Percentiles rank a stretch among this genome's conserved stretches.
Evolutionary conservation across 352 stramenopile species (phyloP).

Genomic region (Halophytophthora polymorphica): DNA sequence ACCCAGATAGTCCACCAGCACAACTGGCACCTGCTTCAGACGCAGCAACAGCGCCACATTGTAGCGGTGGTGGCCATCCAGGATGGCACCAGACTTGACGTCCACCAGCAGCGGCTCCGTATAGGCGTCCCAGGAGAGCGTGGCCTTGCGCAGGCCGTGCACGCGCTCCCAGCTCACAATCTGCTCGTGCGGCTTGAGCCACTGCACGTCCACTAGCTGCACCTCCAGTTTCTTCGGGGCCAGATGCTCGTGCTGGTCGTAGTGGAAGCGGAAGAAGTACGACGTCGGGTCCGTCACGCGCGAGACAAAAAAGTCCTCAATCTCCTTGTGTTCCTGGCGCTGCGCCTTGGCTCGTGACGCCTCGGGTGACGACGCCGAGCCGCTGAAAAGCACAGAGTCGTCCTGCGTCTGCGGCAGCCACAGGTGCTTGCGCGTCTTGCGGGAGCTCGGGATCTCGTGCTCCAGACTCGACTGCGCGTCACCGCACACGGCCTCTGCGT

Average conservation of each 20-base stretch:
- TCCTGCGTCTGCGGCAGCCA: constrained; percentile 78
- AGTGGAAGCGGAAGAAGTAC: constrained; percentile 86
- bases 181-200: constrained; percentile 84
- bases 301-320: constrained; percentile 76
- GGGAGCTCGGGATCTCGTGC: constrained; percentile 59
- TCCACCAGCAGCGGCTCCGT: constrained; percentile 81
- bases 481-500: constrained; percentile 49
- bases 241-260: constrained; percentile 59
- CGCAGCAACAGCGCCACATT: constrained; percentile 69
- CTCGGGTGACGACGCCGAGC: constrained; percentile 6
- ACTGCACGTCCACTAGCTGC: constrained; percentile 75
- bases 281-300: constrained; percentile 81
- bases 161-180: constrained; percentile 82
- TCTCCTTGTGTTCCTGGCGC: constrained; percentile 29
- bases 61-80: constrained; percentile 84
- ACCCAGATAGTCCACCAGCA: constrained; percentile 79
- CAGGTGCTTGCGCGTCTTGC: constrained; percentile 64
- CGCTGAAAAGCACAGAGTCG: constrained; percentile 56
- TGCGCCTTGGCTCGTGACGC: neutral
- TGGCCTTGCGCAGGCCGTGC: constrained; percentile 72
- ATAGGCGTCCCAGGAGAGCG: constrained; percentile 77
- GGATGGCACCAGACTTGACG: constrained; percentile 70
- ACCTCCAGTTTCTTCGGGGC: constrained; percentile 73
- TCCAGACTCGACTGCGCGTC: constrained; percentile 50
- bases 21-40: constrained; percentile 69